These are phyloP conservation scores for Magnusiomyces magnusii DNA, from an alignment of 1,139 yeast species.

Conservation along the genomic window DNA sequence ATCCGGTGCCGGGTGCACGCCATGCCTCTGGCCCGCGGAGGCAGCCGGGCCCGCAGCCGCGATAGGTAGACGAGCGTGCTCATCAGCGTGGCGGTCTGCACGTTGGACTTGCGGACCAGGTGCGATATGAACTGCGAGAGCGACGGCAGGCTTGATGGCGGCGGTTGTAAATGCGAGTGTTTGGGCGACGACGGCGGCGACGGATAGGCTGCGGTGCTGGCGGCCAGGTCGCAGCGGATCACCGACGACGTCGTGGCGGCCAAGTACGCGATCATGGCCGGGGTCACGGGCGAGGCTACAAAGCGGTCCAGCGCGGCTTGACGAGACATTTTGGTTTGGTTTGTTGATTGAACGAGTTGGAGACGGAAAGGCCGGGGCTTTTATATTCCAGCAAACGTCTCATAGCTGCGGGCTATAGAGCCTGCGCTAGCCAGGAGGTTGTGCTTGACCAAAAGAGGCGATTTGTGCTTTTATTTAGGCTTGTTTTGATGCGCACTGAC, in stretches of 20 bases:
- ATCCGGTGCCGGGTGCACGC: slow-evolving; percentile 91
- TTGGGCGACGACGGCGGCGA: slow-evolving; percentile 21
- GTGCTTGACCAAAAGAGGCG: too few relatives aligned
- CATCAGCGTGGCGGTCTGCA: slow-evolving; percentile 93
- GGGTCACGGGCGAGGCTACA: slow-evolving; percentile 65
- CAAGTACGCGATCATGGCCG: slow-evolving; percentile 73
- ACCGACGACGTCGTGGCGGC: slow-evolving; percentile 76
- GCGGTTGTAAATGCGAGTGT: not conserved
- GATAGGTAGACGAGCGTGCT: slow-evolving; percentile 77
- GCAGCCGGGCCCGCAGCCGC: slow-evolving; percentile 66
- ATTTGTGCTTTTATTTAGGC: too few relatives aligned
- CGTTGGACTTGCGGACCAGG: slow-evolving; percentile 73
- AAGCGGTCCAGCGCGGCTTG: slow-evolving; percentile 63
- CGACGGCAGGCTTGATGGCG: slow-evolving; percentile 31
- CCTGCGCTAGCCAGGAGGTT: too few relatives aligned
- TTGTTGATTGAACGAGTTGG: too few relatives aligned
- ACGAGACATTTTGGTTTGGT: slow-evolving; percentile 47
- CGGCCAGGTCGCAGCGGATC: slow-evolving; percentile 44
- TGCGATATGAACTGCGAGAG: slow-evolving; percentile 61
- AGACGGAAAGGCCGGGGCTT: too few relatives aligned
- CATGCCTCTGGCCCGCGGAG: slow-evolving; percentile 87
- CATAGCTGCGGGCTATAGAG: too few relatives aligned
- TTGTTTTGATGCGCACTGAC: too few relatives aligned
- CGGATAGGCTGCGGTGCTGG: slow-evolving; percentile 11
- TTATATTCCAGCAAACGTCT: too few relatives aligned